These are phyloP conservation scores for Cryptosporidium tyzzeri DNA, from an alignment of 169 alveolate genomes.

Conservation along the genomic window DNA sequence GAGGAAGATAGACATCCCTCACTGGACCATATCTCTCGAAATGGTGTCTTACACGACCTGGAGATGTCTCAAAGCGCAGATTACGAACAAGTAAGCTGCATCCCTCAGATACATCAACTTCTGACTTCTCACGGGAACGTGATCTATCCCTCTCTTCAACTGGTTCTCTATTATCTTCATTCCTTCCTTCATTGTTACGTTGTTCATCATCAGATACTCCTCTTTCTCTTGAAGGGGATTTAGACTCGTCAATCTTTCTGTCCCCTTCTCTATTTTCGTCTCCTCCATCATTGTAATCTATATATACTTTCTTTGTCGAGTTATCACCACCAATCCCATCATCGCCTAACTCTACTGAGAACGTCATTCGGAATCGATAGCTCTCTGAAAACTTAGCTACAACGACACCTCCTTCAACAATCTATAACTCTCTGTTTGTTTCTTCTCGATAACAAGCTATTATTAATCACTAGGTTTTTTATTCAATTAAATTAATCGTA, in stretches of 20 bases:
- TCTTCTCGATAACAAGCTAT: neutral
- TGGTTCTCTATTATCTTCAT: conserved; percentile 61
- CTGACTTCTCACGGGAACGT: conserved; percentile 25
- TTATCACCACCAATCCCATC: conserved; percentile 36
- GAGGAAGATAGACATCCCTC: conserved; percentile 92
- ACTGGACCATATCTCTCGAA: conserved; percentile 88
- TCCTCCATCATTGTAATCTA: conserved; percentile 47
- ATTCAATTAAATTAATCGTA: neutral
- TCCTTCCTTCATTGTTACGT: conserved; percentile 16
- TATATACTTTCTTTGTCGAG: conserved; percentile 40
- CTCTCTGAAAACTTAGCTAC: neutral
- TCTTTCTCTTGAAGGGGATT: conserved; percentile 60
- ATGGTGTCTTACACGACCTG: conserved; percentile 84
- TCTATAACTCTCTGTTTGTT: neutral
- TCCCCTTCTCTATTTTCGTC: conserved; percentile 18
- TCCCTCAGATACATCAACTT: conserved; percentile 79
- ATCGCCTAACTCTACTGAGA: conserved; percentile 35
- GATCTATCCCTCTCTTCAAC: conserved; percentile 34
- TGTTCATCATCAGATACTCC: conserved; percentile 29
- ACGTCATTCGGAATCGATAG: conserved; percentile 31
- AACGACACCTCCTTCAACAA: conserved; percentile 4
- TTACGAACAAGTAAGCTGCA: conserved; percentile 86
- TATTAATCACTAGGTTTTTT: neutral
- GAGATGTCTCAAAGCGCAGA: conserved; percentile 86
- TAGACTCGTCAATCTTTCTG: conserved; percentile 35